A percentile compares a stretch with the other conserved stretches of the same genome.
Conservation (phyloP, 1,284 basidiomycete genomes). For the Leccinum angustisporum region DNA sequence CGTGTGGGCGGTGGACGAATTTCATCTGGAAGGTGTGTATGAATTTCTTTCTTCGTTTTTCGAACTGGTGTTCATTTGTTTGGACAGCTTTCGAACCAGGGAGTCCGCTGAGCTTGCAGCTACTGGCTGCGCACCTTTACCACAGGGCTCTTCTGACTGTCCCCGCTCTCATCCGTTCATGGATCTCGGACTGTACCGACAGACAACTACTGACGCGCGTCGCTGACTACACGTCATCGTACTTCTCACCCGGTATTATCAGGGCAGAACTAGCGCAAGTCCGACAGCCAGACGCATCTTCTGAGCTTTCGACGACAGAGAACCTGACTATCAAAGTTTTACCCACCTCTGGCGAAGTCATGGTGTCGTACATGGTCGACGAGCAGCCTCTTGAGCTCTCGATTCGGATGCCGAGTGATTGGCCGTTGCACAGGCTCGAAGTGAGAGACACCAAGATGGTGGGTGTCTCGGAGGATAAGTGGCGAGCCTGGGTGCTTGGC, state of each 20-base stretch:
- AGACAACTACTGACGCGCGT: constrained; percentile 80
- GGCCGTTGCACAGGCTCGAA: constrained; percentile 89
- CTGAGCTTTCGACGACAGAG: constrained; percentile 73
- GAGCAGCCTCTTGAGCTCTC: constrained; percentile 94
- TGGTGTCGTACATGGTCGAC: constrained; percentile 84
- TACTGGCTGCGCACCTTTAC: constrained; percentile 87
- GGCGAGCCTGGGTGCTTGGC: constrained; percentile 93
- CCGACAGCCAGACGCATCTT: constrained; percentile 60
- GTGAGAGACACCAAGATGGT: constrained; percentile 84
- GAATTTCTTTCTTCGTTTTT: neutral
- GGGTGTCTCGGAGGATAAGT: constrained; percentile 87
- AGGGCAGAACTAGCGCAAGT: constrained; percentile 79
- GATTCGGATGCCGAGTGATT: constrained; percentile 85
- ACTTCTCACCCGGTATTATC: constrained; percentile 92
- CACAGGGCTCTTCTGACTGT: constrained; percentile 81
- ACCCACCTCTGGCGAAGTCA: constrained; percentile 70
- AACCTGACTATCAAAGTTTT: constrained; percentile 80
- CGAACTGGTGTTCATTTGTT: neutral
- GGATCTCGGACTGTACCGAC: constrained; percentile 89
- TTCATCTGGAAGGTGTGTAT: constrained; percentile 73
- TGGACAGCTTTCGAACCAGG: constrained; percentile 62
- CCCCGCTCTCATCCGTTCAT: constrained; percentile 81
- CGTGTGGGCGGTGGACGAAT: constrained; percentile 85
- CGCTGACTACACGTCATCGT: constrained; percentile 76
- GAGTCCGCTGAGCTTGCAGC: constrained; percentile 54